Conservation (phyloP, 2,329 filamentous ascomycete genomes). For the Apiospora saccharicola region DNA sequence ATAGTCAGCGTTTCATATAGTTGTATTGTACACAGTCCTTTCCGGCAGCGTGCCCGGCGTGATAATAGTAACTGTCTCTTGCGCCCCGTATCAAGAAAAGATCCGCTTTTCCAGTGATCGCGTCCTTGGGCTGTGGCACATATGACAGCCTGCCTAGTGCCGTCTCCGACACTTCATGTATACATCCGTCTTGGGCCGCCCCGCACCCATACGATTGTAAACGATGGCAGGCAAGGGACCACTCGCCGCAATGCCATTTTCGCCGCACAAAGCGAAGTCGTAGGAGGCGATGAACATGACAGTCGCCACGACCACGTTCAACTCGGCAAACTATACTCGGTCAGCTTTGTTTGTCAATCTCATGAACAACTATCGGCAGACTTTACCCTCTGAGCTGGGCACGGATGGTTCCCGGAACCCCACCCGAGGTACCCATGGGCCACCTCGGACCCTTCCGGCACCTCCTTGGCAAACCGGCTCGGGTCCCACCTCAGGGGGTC, state of each 20-base stretch:
- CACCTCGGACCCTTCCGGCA: constrained; percentile 3
- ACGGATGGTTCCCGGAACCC: constrained; percentile 25
- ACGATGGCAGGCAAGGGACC: neutral
- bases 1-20: neutral
- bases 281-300: constrained; percentile 24
- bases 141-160: fast-evolving
- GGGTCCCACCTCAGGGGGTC: constrained; percentile 19
- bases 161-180: neutral
- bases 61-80: neutral
- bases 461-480: neutral
- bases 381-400: constrained; percentile 22
- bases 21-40: neutral
- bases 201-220: constrained; percentile 3
- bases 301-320: constrained; percentile 25
- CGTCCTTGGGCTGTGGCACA: too few species aligned
- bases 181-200: neutral
- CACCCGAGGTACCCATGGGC: constrained; percentile 24
- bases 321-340: constrained; percentile 19
- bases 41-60: neutral
- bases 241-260: neutral
- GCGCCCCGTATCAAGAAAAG: too few species aligned
- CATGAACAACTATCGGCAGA: neutral
- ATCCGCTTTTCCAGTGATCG: too few species aligned
- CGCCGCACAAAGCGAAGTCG: constrained; percentile 22
- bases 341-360: too few species aligned